phyloP scores from a whole-genome alignment of 106 monocot genomes.

The Platanthera guangdongensis region DNA sequence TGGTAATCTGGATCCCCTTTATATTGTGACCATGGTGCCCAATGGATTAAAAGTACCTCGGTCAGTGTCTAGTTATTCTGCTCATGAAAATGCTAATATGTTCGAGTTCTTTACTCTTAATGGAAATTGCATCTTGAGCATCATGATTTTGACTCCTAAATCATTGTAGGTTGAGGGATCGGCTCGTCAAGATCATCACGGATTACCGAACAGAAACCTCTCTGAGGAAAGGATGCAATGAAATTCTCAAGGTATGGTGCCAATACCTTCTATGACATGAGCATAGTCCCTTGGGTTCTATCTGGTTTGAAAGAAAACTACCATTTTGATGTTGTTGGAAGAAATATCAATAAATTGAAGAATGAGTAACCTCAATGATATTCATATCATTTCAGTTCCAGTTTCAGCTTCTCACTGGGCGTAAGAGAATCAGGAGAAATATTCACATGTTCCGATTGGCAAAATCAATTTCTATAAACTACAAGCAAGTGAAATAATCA shows the following conservation, averaged over 20 bases:
- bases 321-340: background rate
- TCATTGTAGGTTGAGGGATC: constrained; percentile 73
- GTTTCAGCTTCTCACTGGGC: too few species aligned
- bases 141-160: background rate
- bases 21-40: constrained; percentile 83
- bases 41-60: constrained; percentile 82
- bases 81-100: background rate
- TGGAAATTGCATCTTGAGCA: background rate
- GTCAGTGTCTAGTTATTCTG: constrained; percentile 20
- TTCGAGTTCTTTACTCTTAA: background rate
- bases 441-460: too few species aligned
- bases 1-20: constrained; percentile 92
- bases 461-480: too few species aligned
- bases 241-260: constrained; percentile 98
- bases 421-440: too few species aligned
- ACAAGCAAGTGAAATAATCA: too few species aligned
- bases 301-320: too few species aligned
- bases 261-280: background rate
- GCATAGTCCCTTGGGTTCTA: background rate
- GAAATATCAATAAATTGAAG: too few species aligned
- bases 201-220: constrained; percentile 98
- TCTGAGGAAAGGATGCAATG: constrained; percentile 86
- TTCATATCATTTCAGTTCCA: too few species aligned
- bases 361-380: too few species aligned
- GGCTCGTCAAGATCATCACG: constrained; percentile 92